Evolutionary conservation across 352 stramenopile species (phyloP), one percentile per base, ranked within the genome.

Genomic region (Pythium angustatum): DNA sequence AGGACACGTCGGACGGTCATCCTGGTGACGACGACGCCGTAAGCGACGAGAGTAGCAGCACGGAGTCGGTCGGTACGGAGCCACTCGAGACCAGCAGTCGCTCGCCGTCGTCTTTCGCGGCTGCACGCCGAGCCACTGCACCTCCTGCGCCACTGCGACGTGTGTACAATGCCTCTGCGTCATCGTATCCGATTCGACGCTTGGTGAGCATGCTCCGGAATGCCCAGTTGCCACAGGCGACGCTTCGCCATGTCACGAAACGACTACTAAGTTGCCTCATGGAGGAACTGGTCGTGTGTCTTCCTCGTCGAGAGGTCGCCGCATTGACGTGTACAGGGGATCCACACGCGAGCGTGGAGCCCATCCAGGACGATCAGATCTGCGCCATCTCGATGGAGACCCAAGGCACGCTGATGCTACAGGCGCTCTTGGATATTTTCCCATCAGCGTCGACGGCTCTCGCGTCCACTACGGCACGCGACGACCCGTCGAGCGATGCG

Each of bases 361-460:
- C 71, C 15, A 45, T 68, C 10, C 45, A 66, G 22, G 60, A 76
- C 28, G 60, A 59, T 11, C 45, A 59, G 9, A 55, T 76, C 40
- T 74, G 60, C 30, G 71, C 47, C 11, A 50, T 78, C 28, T 69
- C 68, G 19, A 76, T 78, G 44, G 68, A 77, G 24, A 50, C 59
- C 3, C 58, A 65, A 15, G 36, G 45, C 1, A 31, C 33, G 1
- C 19, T 70, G 28, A 64, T 79, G 48, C 59, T 77, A 1, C 65
- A 58, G 11, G 44, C 69, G 4, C 73, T 79, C 24, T 21, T 68
- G 12, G 58, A 71, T 10, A 67, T 77, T 17, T 68, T 73, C 41
- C 63, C 72, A 6, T 22, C 60, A 1, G 49, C 72, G 11, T 36
- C 56, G 11, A 72, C 72, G 3, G 62, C 68, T 1, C 34, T 61